These are phyloP conservation scores for Fusarium nanum DNA, from an alignment of 2,329 filamentous ascomycete species.

Conservation along the genomic window DNA sequence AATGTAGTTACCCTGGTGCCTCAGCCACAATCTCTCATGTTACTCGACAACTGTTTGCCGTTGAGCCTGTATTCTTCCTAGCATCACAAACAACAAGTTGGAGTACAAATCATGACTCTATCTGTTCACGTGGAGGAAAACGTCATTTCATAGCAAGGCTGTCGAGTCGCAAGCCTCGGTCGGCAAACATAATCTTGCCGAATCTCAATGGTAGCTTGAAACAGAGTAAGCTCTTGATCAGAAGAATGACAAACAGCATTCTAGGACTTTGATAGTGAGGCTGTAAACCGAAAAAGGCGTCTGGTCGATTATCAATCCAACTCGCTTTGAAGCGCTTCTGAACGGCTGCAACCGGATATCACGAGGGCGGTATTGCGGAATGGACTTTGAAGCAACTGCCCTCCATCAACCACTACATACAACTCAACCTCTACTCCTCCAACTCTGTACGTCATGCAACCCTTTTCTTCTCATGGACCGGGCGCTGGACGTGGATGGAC, in stretches of 20 bases:
- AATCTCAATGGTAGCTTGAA: not conserved
- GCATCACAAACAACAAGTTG: not conserved
- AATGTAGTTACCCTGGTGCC: not conserved
- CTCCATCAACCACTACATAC: not conserved
- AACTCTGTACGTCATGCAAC: conserved; percentile 35
- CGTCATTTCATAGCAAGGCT: conserved; percentile 16
- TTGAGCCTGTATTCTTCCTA: not conserved
- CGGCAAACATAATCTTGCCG: not conserved
- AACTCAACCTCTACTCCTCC: not conserved
- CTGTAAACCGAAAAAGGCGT: conserved; percentile 21
- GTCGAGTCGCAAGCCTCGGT: conserved; percentile 15
- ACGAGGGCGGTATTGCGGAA: conserved; percentile 22
- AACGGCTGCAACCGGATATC: conserved; percentile 42
- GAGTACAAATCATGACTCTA: not conserved
- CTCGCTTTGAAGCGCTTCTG: conserved; percentile 18
- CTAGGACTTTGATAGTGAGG: conserved; percentile 33
- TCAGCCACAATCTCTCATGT: not conserved
- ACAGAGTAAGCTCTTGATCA: not conserved
- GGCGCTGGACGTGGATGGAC: conserved; percentile 23
- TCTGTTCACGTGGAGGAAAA: not conserved
- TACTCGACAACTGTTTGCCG: not conserved
- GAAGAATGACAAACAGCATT: conserved; percentile 9
- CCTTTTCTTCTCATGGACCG: conserved; percentile 18
- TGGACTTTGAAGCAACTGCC: not conserved
- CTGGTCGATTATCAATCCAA: conserved; percentile 3